A percentile compares a stretch with the other conserved stretches of the same genome.
phyloP scores from a whole-genome alignment of 2,329 filamentous ascomycete species.

The Paecilomyces variotii region DNA sequence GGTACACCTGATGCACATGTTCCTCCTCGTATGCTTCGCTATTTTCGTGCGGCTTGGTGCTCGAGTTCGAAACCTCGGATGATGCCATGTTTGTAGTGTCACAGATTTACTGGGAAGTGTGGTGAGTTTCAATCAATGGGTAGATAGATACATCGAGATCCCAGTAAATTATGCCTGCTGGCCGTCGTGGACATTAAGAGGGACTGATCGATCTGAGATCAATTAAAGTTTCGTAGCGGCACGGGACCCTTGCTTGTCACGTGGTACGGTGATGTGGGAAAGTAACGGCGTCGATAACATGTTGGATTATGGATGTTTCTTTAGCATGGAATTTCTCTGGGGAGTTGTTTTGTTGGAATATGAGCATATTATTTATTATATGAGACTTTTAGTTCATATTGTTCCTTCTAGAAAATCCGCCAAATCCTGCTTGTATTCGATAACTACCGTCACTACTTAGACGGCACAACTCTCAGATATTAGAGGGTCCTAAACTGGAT shows the following conservation, averaged over 20 bases:
- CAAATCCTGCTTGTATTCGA: too few species aligned
- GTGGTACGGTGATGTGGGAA: conserved; percentile 5
- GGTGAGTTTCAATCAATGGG: too few species aligned
- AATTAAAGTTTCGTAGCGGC: background rate
- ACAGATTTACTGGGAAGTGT: too few species aligned
- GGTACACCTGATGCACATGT: conserved; percentile 89
- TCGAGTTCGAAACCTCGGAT: background rate
- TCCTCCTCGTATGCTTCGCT: conserved; percentile 61
- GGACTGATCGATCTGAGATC: background rate
- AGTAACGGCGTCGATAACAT: background rate
- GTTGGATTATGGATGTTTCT: background rate
- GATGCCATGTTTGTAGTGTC: background rate
- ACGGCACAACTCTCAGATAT: too few species aligned
- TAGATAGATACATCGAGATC: too few species aligned
- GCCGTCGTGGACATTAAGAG: background rate
- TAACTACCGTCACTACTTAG: too few species aligned
- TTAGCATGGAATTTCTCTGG: too few species aligned
- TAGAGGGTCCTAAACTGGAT: too few species aligned
- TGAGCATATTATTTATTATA: too few species aligned
- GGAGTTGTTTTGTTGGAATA: too few species aligned
- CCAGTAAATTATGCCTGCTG: background rate
- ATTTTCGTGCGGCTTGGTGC: background rate
- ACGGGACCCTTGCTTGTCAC: background rate
- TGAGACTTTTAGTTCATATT: too few species aligned
- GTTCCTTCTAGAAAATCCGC: too few species aligned